phyloP scores from a whole-genome alignment of 345 rosid genomes.

The Citrus unshiu region DNA sequence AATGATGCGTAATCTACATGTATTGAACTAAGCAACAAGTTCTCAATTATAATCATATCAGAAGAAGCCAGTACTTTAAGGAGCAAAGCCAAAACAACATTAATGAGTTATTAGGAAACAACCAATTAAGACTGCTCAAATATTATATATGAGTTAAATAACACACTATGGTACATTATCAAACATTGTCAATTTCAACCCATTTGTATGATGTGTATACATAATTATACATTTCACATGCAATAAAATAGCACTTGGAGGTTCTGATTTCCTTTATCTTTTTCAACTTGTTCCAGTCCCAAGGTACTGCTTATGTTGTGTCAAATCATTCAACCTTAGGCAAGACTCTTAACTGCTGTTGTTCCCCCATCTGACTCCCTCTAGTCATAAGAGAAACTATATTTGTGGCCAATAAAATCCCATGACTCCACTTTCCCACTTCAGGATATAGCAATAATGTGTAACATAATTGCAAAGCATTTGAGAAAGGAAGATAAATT shows the following conservation, averaged over 20 bases:
- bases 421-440: neutral
- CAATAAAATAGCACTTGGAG: neutral
- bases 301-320: neutral
- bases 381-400: neutral
- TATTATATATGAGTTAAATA: neutral
- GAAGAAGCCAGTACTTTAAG: neutral
- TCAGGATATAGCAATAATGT: neutral
- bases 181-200: neutral
- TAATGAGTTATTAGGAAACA: too few species aligned
- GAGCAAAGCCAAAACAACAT: neutral
- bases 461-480: neutral
- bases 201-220: neutral
- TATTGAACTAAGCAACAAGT: neutral
- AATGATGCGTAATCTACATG: neutral
- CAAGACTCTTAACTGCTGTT: neutral
- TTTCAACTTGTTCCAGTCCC: neutral
- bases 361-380: neutral
- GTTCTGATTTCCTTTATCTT: neutral
- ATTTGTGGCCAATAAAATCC: neutral
- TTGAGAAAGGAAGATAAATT: neutral
- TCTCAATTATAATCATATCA: neutral
- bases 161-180: neutral
- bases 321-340: neutral
- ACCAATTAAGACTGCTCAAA: neutral
- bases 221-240: neutral